These are phyloP conservation scores for Xerocomus minutiporus DNA, from an alignment of 1,284 basidiomycete species.

Conservation along the genomic window DNA sequence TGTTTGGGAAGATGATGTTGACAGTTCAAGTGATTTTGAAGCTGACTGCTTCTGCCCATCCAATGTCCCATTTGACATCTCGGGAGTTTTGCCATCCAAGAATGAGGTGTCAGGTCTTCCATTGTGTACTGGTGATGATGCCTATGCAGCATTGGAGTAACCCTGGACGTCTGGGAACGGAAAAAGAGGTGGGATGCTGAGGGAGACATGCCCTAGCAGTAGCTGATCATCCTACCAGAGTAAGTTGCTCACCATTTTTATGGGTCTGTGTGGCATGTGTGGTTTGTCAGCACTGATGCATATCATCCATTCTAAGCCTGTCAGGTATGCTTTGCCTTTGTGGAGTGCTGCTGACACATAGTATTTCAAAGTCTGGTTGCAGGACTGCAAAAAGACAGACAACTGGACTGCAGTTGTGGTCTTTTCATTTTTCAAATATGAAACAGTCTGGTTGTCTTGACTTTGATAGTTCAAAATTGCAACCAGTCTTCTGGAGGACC, in stretches of 20 bases:
- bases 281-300: neutral
- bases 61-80: too few relatives aligned
- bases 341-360: neutral
- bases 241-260: neutral
- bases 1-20: too few relatives aligned
- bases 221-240: neutral
- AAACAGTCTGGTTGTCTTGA: too few relatives aligned
- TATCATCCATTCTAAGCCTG: neutral
- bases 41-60: conserved; percentile 2
- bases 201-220: neutral
- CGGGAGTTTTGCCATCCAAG: too few relatives aligned
- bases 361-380: too few relatives aligned
- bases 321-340: neutral
- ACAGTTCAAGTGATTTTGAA: conserved; percentile 23
- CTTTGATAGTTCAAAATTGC: too few relatives aligned
- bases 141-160: conserved; percentile 17
- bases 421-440: too few relatives aligned
- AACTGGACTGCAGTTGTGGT: too few relatives aligned
- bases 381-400: too few relatives aligned
- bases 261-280: neutral
- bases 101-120: too few relatives aligned
- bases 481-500: too few relatives aligned
- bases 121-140: neutral
- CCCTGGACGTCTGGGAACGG: neutral
- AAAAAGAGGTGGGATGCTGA: neutral